Base-by-base conservation (phyloP, 306 rosid genomes). In the Vicia faba region DNA sequence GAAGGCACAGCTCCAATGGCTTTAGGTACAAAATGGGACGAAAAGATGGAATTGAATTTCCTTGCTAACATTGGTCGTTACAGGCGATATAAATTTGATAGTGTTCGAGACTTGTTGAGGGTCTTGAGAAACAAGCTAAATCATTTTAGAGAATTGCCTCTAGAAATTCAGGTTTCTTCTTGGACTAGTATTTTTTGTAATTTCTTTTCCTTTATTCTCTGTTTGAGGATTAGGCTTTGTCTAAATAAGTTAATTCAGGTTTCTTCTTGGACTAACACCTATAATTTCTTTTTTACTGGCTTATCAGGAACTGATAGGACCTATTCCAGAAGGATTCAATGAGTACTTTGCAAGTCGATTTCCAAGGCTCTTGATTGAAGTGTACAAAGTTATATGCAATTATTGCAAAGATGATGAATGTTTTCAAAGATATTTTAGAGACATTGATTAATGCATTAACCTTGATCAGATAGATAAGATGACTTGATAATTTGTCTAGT, bases 101-200 rank as follows among this genome's bases (percentile, higher is more conserved):
- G 96, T 35, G 92, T 89, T 19, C 87, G 96, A 55, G 96, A 89
- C 74, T 74, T 92, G 20, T 41, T 92, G 76, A 85, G 96, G 43
- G 95, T 92, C 55, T 82, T 92, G 79, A 85, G 97, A 69, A 92
- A 92, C 83, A 87, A 92, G 73, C 68, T 77, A 62, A 92, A 89
- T 80, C 97, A 92, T 78, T 89, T 69, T 3, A 69, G 96, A 71
- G 97, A 92, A 72, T 79, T 87, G 69, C 96, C 97, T 20, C 79
- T 16, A 31, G 88, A 76, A 82, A 87, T 92, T 66, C 95, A 92
- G 96, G 97, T 92, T 73, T 50, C 66, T 71, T 45, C 76, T 72
- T 13, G 6, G n/a, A 23, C 40, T 50, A 40, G 11, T 16, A 13
- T 65, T 6, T 10, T 23, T 39, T 75, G 56, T 15, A 4, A 26